Base-by-base conservation (phyloP, 495 filamentous ascomycete genomes). In the Penicillium dipodomyicola region DNA sequence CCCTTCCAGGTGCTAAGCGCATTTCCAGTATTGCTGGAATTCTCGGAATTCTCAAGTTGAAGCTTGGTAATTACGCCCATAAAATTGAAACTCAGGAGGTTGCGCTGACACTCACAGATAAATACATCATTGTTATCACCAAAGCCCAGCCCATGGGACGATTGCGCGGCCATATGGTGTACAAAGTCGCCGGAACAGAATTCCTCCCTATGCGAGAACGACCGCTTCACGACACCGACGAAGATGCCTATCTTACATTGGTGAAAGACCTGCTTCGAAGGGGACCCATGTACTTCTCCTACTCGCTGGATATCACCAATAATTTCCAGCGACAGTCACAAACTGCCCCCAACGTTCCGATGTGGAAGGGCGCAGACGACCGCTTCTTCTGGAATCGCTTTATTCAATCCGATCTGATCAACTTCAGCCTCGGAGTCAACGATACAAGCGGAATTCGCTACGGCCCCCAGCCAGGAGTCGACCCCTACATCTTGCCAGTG, bases 301-400 rank as follows among this genome's bases (percentile, higher is more conserved):
- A 98, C 77, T 90, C 91, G 17, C 79, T 94, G 65, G 94, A 98
- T 66, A 76, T 98, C 59, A 98, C 94, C 46, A 97, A 93, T 76
- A 90, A 81, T 69, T 95, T 96, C 74, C 94, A 98, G 73, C 82
- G 95, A 49, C 94, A 97, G 72, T 82, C 90, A 2, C 83, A 90
- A 53, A 75, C 80, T 22, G 83, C 96, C 60, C 63, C 74, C 20
- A 78, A 79, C 32, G 75, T 79, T 49, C 92, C 94, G 11, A 77
- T 97, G 52, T 98, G 94, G 94, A 85, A 88, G 72, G 77, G 91
- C 56, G 89, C 95, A 51, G 94, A 98, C 72, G 92, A 98, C 63
- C 87, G 94, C 50, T 97, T 98, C 77, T 98, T 96, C 79, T 98
- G 93, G 93, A 98, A 98, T 70, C 84, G 86, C 50, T 95, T 96